Base-by-base conservation (phyloP, 139 green algal genomes). In the Chlamydomonas applanata region DNA sequence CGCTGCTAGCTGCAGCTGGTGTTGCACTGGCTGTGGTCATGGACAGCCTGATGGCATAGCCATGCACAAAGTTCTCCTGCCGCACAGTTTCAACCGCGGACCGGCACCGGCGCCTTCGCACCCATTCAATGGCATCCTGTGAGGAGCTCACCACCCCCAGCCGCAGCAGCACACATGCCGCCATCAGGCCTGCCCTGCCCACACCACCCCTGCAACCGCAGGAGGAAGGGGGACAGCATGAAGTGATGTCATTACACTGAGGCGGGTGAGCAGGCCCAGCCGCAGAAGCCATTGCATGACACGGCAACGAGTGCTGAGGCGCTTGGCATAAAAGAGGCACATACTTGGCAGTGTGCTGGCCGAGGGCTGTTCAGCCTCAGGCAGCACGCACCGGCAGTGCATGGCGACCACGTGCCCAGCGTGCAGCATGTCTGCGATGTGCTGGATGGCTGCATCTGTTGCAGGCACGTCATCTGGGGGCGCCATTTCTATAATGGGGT, bases 41-140 rank as follows among this genome's bases (percentile, higher is more conserved):
- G 19, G n/a, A 17, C 29, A 76, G 35, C 2, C 24, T 2, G 16
- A 2, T 22, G 16, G 73, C 72, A 76, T 81, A 86, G 16, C 44
- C 27, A 5, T 60, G 52, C 3, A 88, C 65, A 29, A 85, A 88
- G 11, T 76, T 56, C 75, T 88, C 82, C 68, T 88, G 82, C 27
- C 32, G 68, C 4, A 67, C 35, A 45, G 79, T 88, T 40, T 88
- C 82, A 33, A 88, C 79, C 7, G 79, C 79, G 1, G 63, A 34
- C 24, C 68, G 71, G 22, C 79, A 75, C 0, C 82, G 70, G 20
- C 74, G 52, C 67, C 35, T 44, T 17, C 82, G 82, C 17, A 88
- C 75, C 76, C 77, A 34, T 7, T n/a, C 36, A 16, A 87, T 87
- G 1, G 82, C 82, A 22, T 71, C 78, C 7, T 7, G 2, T 0